Conservation (phyloP, 1,284 basidiomycete genomes). For the Takashimella koratensis region DNA sequence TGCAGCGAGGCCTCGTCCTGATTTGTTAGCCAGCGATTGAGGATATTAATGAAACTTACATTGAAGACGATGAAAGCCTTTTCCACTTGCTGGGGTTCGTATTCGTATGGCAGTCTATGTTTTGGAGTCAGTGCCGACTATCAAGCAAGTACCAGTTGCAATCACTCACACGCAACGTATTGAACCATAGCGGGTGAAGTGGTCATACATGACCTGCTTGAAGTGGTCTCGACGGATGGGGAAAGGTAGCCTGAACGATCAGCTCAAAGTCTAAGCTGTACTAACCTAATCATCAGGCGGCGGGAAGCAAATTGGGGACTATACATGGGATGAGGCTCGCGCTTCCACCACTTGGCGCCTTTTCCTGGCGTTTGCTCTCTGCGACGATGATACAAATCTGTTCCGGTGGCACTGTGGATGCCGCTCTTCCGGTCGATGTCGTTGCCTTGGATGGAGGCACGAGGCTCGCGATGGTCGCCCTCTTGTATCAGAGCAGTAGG, state of each 20-base stretch:
- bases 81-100: conserved; percentile 4
- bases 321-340: conserved; percentile 26
- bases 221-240: conserved; percentile 16
- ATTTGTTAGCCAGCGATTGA: not conserved
- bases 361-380: not conserved
- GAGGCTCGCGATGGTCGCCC: not conserved
- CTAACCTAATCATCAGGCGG: conserved; percentile 28
- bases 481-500: too few species aligned
- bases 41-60: conserved; percentile 14
- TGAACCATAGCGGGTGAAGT: conserved; percentile 31
- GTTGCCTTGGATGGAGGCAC: not conserved
- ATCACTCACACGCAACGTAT: conserved; percentile 26
- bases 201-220: conserved; percentile 13
- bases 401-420: not conserved
- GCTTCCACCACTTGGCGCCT: conserved; percentile 21
- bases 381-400: not conserved
- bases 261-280: not conserved
- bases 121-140: not conserved
- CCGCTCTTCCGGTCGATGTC: not conserved
- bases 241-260: conserved; percentile 21
- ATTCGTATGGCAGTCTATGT: not conserved
- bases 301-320: conserved; percentile 22
- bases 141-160: not conserved
- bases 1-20: conserved; percentile 18
- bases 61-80: conserved; percentile 31